Conservation (phyloP, 148 eudicot species). For the Diospyros kaki region DNA sequence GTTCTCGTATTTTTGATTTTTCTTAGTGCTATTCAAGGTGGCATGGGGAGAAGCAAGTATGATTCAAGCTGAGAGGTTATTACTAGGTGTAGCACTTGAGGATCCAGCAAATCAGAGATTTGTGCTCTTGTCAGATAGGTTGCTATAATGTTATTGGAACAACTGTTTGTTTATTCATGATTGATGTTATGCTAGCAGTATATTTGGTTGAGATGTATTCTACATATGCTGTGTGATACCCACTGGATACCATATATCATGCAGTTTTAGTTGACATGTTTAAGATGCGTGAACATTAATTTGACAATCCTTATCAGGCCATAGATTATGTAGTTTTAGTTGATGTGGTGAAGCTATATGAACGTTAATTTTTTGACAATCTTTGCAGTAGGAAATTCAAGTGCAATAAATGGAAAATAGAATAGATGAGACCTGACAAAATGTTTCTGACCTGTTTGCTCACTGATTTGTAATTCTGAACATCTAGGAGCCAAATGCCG, state of each 20-base stretch:
- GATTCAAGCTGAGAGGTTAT: constrained; percentile 90
- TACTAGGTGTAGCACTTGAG: constrained; percentile 73
- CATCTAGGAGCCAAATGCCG: neutral
- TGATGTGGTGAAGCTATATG: too few relatives aligned
- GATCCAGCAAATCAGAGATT: constrained; percentile 95
- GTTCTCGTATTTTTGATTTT: neutral
- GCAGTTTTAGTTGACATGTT: neutral
- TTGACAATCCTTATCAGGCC: neutral
- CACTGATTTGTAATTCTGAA: neutral
- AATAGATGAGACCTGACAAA: too few relatives aligned
- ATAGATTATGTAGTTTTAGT: too few relatives aligned
- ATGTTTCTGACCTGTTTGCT: too few relatives aligned
- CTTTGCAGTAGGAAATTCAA: too few relatives aligned
- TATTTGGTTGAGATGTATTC: neutral
- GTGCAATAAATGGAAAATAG: too few relatives aligned
- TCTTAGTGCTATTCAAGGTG: constrained; percentile 49
- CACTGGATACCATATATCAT: neutral
- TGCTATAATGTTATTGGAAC: constrained; percentile 4
- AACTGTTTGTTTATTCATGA: neutral
- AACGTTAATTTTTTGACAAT: too few relatives aligned
- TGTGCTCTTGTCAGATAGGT: constrained; percentile 98
- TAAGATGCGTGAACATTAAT: neutral
- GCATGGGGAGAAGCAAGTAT: constrained; percentile 93
- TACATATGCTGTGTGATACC: too few relatives aligned
- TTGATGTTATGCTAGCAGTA: neutral